These are phyloP conservation scores for Lycium barbarum DNA, from an alignment of 257 asterid species.

Conservation along the genomic window DNA sequence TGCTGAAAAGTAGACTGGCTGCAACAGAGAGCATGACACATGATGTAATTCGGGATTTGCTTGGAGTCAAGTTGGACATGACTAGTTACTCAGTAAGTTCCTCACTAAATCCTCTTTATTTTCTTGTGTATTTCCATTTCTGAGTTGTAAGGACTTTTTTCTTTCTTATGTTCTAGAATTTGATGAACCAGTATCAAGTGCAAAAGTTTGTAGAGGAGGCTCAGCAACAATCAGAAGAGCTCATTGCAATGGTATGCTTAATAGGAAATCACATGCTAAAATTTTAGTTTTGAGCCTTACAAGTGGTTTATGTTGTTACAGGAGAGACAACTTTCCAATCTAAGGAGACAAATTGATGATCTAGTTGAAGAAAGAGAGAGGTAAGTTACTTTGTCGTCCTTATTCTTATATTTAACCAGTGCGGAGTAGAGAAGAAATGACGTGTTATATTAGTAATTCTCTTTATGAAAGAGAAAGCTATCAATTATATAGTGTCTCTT, in stretches of 20 bases:
- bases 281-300: slow-evolving; percentile 32
- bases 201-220: slow-evolving; percentile 80
- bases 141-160: slow-evolving; percentile 14
- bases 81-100: slow-evolving; percentile 79
- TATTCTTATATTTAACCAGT: neutral
- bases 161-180: slow-evolving; percentile 52
- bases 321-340: slow-evolving; percentile 69
- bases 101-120: slow-evolving; percentile 18
- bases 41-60: slow-evolving; percentile 93
- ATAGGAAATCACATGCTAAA: slow-evolving; percentile 24
- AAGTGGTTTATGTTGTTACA: slow-evolving; percentile 38
- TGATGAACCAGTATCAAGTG: slow-evolving; percentile 72
- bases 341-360: slow-evolving; percentile 60
- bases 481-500: neutral
- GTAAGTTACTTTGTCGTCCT: slow-evolving; percentile 43
- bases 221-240: slow-evolving; percentile 64
- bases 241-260: slow-evolving; percentile 59
- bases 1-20: slow-evolving; percentile 79
- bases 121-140: slow-evolving; percentile 24
- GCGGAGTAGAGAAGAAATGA: neutral
- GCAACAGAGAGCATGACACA: slow-evolving; percentile 93
- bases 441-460: neutral
- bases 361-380: slow-evolving; percentile 74
- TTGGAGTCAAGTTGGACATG: slow-evolving; percentile 86
- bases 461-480: neutral